Conservation (phyloP, 1,284 basidiomycete species). For the Cutaneotrichosporon cutaneum region DNA sequence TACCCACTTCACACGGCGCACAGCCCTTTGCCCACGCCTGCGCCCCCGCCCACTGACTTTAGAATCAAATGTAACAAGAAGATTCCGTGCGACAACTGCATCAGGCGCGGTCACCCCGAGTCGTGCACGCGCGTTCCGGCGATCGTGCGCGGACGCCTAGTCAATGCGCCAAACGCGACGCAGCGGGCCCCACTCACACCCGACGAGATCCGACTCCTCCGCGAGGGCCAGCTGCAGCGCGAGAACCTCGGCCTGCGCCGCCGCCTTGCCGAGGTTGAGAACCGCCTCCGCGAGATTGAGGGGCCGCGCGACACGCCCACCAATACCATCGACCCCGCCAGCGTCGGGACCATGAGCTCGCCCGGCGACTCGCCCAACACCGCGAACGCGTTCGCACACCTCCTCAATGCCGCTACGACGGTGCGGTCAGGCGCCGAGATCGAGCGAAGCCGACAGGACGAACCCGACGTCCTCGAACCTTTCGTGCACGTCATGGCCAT, state of each 20-base stretch:
- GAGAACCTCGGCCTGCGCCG: slow-evolving; percentile 26
- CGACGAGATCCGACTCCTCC: slow-evolving; percentile 26
- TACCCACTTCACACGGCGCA: too few species aligned
- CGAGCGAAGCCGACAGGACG: slow-evolving; percentile 24
- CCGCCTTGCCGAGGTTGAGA: slow-evolving; percentile 24
- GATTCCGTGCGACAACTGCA: slow-evolving; percentile 29
- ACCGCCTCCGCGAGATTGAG: slow-evolving; percentile 21
- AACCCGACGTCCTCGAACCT: slow-evolving; percentile 29
- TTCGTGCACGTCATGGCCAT: slow-evolving; percentile 30
- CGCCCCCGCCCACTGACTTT: neutral
- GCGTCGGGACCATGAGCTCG: slow-evolving; percentile 10
- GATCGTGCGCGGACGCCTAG: slow-evolving; percentile 26
- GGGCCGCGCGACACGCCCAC: neutral
- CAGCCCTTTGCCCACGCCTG: neutral
- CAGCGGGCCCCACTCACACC: slow-evolving; percentile 23
- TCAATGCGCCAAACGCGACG: slow-evolving; percentile 27
- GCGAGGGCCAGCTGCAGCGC: slow-evolving; percentile 29
- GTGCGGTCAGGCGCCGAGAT: slow-evolving; percentile 12
- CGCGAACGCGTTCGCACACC: slow-evolving; percentile 23
- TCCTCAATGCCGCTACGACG: slow-evolving; percentile 14
- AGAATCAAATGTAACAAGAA: slow-evolving; percentile 30
- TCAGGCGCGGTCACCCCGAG: slow-evolving; percentile 27
- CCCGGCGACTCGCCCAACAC: slow-evolving; percentile 16
- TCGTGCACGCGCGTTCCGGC: slow-evolving; percentile 26
- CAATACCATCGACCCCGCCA: neutral